Evolutionary conservation across 192 early-diverging fungal genomes (phyloP).

Genomic region (Rhizoclosmatium globosum): DNA sequence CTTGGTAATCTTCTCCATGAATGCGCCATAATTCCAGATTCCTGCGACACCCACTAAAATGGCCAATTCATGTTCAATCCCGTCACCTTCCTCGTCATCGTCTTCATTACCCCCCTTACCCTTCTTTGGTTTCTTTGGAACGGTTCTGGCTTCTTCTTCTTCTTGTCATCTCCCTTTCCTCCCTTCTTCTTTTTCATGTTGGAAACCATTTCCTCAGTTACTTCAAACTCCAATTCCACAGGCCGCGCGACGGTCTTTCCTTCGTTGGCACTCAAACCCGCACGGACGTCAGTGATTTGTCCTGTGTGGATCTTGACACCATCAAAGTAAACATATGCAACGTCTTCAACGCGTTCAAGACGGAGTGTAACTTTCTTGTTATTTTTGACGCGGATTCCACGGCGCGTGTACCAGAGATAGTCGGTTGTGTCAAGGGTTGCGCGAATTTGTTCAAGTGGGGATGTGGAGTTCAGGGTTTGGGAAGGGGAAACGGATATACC

Average conservation of each 20-base stretch:
- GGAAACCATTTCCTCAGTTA: neutral
- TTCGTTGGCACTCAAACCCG: neutral
- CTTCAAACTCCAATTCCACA: neutral
- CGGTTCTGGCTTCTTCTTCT: neutral
- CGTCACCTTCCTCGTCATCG: constrained; percentile 1
- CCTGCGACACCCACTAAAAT: constrained; percentile 35
- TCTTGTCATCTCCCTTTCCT: neutral
- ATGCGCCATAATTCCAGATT: constrained; percentile 29
- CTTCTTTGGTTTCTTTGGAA: neutral
- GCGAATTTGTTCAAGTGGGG: constrained; percentile 48
- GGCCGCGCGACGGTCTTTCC: neutral
- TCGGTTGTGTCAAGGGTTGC: constrained; percentile 44
- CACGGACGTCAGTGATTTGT: neutral
- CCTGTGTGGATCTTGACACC: constrained; percentile 1
- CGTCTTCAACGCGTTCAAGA: constrained; percentile 10
- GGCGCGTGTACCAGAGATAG: constrained; percentile 50
- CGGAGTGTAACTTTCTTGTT: neutral
- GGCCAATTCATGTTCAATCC: constrained; percentile 16
- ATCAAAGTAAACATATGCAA: constrained; percentile 37
- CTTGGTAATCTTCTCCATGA: constrained; percentile 34
- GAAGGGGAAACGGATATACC: constrained; percentile 7
- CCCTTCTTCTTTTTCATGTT: no score
- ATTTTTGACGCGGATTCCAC: neutral
- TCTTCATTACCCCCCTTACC: neutral
- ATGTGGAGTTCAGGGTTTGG: neutral